Percentiles rank a stretch among this genome's conserved stretches.
These are phyloP conservation scores for Apiospora marii DNA, from an alignment of 2,329 filamentous ascomycete species.

Conservation along the genomic window DNA sequence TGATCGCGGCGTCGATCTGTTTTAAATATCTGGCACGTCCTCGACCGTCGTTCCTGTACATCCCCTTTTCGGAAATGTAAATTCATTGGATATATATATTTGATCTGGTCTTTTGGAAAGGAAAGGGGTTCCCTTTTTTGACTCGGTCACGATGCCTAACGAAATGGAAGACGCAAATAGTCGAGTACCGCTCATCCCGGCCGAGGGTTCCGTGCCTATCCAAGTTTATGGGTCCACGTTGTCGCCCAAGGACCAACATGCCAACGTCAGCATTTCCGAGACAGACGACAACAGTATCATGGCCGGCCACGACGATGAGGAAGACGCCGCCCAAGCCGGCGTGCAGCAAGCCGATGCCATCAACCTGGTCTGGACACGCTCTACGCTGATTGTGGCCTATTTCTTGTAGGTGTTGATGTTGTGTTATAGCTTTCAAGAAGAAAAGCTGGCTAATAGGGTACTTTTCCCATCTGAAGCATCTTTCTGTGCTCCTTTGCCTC, in stretches of 20 bases:
- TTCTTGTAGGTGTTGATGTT: conserved; percentile 43
- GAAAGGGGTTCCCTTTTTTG: conserved; percentile 25
- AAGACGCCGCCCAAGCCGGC: conserved; percentile 38
- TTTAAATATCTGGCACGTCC: conserved; percentile 12
- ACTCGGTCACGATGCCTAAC: conserved; percentile 4
- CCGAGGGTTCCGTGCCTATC: conserved; percentile 13
- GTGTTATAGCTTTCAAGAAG: background rate
- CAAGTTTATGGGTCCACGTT: conserved; percentile 8
- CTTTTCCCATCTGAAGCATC: conserved; percentile 38
- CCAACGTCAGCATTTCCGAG: conserved; percentile 19
- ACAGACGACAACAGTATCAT: conserved; percentile 23
- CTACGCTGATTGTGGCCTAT: conserved; percentile 48
- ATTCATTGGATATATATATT: background rate
- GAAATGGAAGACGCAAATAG: conserved; percentile 22
- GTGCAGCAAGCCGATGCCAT: conserved; percentile 50
- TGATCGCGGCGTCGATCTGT: conserved; percentile 9
- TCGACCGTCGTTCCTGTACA: background rate
- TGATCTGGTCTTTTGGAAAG: conserved; percentile 26
- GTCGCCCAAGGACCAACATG: conserved; percentile 7
- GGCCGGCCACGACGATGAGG: conserved; percentile 27
- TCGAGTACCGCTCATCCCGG: conserved; percentile 7
- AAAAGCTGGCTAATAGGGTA: background rate
- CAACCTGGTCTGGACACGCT: conserved; percentile 49
- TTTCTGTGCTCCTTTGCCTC: conserved; percentile 56
- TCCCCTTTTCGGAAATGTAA: background rate